Evolutionary conservation across 108 stramenopile genomes (phyloP).

Genomic region (Cyclotella cryptica): DNA sequence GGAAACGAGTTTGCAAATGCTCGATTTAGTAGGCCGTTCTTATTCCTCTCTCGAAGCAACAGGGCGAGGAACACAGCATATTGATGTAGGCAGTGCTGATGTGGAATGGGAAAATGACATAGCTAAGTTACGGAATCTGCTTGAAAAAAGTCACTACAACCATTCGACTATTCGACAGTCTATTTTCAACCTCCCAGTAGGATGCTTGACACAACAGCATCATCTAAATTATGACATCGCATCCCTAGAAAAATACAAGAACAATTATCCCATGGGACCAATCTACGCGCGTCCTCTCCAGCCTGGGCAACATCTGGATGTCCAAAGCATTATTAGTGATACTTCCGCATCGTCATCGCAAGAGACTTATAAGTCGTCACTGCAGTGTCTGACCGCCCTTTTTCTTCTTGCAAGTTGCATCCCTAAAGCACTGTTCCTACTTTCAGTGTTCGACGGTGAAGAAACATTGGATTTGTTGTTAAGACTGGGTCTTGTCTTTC

Average conservation of each 20-base stretch:
- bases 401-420: slow-evolving; percentile 59
- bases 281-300: slow-evolving; percentile 40
- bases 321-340: slow-evolving; percentile 9
- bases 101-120: slow-evolving; percentile 40
- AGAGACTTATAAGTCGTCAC: slow-evolving; percentile 29
- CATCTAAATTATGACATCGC: not conserved
- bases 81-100: slow-evolving; percentile 13
- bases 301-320: slow-evolving; percentile 38
- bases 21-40: slow-evolving; percentile 21
- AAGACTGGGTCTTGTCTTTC: slow-evolving; percentile 63
- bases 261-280: slow-evolving; percentile 57
- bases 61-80: not conserved
- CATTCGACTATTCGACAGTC: slow-evolving; percentile 27
- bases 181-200: slow-evolving; percentile 34
- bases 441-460: slow-evolving; percentile 46
- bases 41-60: not conserved
- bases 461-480: slow-evolving; percentile 50
- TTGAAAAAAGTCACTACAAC: slow-evolving; percentile 35
- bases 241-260: slow-evolving; percentile 9
- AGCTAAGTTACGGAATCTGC: slow-evolving; percentile 24
- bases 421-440: slow-evolving; percentile 37
- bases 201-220: not conserved
- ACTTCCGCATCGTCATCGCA: not conserved
- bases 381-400: slow-evolving; percentile 48
- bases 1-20: slow-evolving; percentile 10